These are phyloP conservation scores for Ustilago nuda DNA, from an alignment of 1,284 basidiomycete species.

Conservation along the genomic window DNA sequence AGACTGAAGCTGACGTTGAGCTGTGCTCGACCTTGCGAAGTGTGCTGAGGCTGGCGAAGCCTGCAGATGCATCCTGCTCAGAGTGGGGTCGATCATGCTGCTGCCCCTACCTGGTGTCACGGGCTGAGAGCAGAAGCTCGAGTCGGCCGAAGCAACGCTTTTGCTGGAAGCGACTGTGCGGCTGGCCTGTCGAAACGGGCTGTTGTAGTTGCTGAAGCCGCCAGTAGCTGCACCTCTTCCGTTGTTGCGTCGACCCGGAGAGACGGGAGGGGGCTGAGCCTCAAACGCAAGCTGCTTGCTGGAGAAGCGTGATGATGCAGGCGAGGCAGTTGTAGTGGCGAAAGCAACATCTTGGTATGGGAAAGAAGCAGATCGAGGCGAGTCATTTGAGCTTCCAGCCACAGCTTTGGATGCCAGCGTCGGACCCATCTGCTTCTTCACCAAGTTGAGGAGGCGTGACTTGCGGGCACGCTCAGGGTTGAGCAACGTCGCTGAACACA, in stretches of 20 bases:
- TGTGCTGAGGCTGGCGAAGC: constrained; percentile 22
- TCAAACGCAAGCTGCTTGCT: constrained; percentile 9
- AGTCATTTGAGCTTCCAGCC: constrained; percentile 11
- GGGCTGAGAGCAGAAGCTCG: constrained; percentile 37
- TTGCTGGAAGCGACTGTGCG: constrained; percentile 11
- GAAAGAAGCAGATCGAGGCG: constrained; percentile 11
- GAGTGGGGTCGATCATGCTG: not conserved
- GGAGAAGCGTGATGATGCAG: constrained; percentile 25
- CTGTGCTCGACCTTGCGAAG: constrained; percentile 14
- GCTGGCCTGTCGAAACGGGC: constrained; percentile 25
- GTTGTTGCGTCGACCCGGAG: constrained; percentile 16
- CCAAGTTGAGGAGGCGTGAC: constrained; percentile 51
- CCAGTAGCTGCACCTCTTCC: not conserved
- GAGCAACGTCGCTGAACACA: constrained; percentile 58
- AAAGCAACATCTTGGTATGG: constrained; percentile 7
- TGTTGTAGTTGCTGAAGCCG: constrained; percentile 18
- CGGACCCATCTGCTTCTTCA: constrained; percentile 57
- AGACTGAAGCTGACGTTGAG: constrained; percentile 17
- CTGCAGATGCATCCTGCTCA: constrained; percentile 17
- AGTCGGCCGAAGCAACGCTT: constrained; percentile 38
- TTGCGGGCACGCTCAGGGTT: constrained; percentile 57
- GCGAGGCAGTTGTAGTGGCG: constrained; percentile 16
- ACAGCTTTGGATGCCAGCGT: constrained; percentile 44
- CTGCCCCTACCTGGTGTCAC: constrained; percentile 20
- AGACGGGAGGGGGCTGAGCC: constrained; percentile 1